These are phyloP conservation scores for Arthrocladium fulminans DNA, from an alignment of 2,329 filamentous ascomycete genomes.

Conservation along the genomic window DNA sequence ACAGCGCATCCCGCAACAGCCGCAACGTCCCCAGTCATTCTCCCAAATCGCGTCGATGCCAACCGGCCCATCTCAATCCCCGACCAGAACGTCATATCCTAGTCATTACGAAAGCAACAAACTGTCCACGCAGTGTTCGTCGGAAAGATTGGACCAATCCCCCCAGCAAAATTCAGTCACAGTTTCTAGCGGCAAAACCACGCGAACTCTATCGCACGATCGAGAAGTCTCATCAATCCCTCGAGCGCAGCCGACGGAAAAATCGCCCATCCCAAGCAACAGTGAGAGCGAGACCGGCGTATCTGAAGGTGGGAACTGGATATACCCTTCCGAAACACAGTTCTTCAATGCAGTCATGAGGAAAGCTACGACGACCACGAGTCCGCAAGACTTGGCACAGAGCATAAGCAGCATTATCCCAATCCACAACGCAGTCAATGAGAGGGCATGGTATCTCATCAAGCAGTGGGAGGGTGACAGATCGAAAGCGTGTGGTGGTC, in stretches of 20 bases:
- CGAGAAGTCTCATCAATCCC: constrained; percentile 76
- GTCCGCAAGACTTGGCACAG: constrained; percentile 36
- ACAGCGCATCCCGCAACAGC: not conserved
- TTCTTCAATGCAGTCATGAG: constrained; percentile 96
- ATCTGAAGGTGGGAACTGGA: constrained; percentile 77
- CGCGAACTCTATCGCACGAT: constrained; percentile 49
- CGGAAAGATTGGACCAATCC: too few relatives aligned
- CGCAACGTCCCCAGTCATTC: not conserved
- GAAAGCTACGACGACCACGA: constrained; percentile 56
- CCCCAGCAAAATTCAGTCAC: constrained; percentile 15
- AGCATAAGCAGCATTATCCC: constrained; percentile 63
- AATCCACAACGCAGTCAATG: constrained; percentile 99
- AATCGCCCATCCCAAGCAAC: constrained; percentile 51
- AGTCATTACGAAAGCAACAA: too few relatives aligned
- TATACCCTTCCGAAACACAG: constrained; percentile 93
- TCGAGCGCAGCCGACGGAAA: constrained; percentile 39
- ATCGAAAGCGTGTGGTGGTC: constrained; percentile 62
- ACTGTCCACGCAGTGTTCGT: too few relatives aligned
- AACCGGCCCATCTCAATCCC: constrained; percentile 11
- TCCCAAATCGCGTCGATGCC: constrained; percentile 15
- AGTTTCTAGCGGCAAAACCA: constrained; percentile 16
- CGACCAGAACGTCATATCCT: too few relatives aligned
- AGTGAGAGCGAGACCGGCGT: constrained; percentile 68
- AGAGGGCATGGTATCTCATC: constrained; percentile 90
- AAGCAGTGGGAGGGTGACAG: constrained; percentile 68